Evolutionary conservation across 2,329 filamentous ascomycete genomes (phyloP).

Genomic region (Macrophomina pseudophaseolina): DNA sequence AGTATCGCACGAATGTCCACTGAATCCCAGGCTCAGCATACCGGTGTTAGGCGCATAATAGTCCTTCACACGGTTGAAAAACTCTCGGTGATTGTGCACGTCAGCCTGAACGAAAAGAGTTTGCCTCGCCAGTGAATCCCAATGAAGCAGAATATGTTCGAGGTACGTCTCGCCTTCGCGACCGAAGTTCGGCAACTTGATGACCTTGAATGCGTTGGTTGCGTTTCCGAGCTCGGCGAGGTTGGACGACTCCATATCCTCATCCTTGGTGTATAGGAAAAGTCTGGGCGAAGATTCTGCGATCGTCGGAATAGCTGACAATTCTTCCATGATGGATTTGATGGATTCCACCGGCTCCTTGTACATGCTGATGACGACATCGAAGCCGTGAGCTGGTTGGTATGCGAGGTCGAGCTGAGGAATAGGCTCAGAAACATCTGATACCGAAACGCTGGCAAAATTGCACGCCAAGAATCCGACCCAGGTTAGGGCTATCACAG

Average conservation of each 20-base stretch:
- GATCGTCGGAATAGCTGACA: conserved; percentile 34
- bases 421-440: conserved; percentile 1
- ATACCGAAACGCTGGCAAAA: background rate
- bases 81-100: conserved; percentile 46
- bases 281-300: conserved; percentile 30
- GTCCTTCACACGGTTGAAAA: conserved; percentile 45
- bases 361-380: conserved; percentile 48
- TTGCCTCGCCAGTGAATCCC: conserved; percentile 32
- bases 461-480: conserved; percentile 20
- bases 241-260: conserved; percentile 29
- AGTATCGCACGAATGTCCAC: conserved; percentile 44
- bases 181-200: conserved; percentile 36
- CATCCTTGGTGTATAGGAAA: conserved; percentile 42
- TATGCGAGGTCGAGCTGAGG: conserved; percentile 33
- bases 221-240: conserved; percentile 30
- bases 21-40: conserved; percentile 52
- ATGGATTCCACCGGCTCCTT: conserved; percentile 40
- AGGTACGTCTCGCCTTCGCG: conserved; percentile 36
- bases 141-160: conserved; percentile 33
- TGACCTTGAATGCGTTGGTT: conserved; percentile 37
- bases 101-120: conserved; percentile 40
- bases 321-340: conserved; percentile 31
- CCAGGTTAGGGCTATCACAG: conserved; percentile 18
- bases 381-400: conserved; percentile 31
- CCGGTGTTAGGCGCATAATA: conserved; percentile 51